Conservation (phyloP, 352 stramenopile species). For the Phytopythium chamaehyphon region DNA sequence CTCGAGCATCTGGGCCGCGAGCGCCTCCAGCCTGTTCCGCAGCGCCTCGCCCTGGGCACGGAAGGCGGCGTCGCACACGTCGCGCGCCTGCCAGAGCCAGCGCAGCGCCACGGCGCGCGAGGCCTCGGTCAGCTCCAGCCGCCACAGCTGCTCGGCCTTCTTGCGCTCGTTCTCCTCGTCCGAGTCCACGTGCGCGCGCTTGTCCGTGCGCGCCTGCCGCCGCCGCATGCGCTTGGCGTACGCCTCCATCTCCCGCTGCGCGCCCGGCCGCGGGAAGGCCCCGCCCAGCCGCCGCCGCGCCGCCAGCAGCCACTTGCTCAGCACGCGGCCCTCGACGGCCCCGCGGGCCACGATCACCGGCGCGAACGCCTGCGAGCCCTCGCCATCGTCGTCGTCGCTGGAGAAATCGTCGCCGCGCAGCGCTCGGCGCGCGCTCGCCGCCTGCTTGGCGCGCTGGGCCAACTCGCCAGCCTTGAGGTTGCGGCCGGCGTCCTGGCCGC, state of each 20-base stretch:
- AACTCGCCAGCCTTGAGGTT: constrained; percentile 36
- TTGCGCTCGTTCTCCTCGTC: constrained; percentile 63
- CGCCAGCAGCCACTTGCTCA: constrained; percentile 94
- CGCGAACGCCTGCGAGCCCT: constrained; percentile 81
- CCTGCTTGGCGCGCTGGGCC: constrained; percentile 39
- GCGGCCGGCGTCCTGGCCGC: constrained; percentile 23
- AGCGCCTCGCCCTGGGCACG: constrained; percentile 48
- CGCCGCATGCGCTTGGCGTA: constrained; percentile 91
- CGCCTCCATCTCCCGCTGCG: constrained; percentile 85
- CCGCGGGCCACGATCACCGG: constrained; percentile 88
- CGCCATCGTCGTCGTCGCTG: constrained; percentile 87
- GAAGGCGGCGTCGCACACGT: constrained; percentile 45
- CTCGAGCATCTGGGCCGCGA: constrained; percentile 82
- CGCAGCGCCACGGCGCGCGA: constrained; percentile 62
- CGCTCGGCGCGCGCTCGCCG: constrained; percentile 7
- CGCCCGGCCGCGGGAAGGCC: constrained; percentile 85
- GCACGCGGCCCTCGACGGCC: constrained; percentile 90
- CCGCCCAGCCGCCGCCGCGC: constrained; percentile 90
- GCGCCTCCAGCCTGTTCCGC: constrained; percentile 38
- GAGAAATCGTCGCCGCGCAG: constrained; percentile 91
- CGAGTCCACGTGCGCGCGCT: constrained; percentile 59
- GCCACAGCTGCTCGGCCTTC: constrained; percentile 39
- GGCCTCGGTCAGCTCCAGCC: constrained; percentile 80
- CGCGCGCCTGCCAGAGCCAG: constrained; percentile 82
- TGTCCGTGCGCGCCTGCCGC: constrained; percentile 55